Conservation (phyloP, 352 stramenopile genomes). For the Pythium dissimile region DNA sequence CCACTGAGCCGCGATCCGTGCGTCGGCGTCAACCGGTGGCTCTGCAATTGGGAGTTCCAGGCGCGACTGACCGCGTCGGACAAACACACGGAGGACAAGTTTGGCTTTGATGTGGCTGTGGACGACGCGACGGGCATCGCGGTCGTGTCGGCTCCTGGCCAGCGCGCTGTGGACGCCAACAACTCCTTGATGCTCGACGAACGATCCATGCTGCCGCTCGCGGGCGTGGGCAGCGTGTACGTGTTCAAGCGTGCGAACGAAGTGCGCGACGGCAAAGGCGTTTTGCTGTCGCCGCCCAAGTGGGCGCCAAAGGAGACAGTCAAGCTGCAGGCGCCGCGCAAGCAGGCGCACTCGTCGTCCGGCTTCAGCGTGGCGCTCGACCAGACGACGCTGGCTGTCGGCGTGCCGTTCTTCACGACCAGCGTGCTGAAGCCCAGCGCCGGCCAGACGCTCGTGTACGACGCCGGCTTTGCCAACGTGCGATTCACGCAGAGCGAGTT, state of each 20-base stretch:
- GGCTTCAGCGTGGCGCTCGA: conserved; percentile 53
- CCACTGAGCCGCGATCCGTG: conserved; percentile 49
- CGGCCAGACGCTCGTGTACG: conserved; percentile 67
- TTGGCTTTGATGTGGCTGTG: conserved; percentile 85
- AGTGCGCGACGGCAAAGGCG: conserved; percentile 62
- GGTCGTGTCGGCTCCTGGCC: conserved; percentile 73
- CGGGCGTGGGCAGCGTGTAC: conserved; percentile 62
- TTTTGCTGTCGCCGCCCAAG: conserved; percentile 52
- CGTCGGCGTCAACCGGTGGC: conserved; percentile 50
- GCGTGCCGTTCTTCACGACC: conserved; percentile 53
- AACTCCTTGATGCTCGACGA: conserved; percentile 57
- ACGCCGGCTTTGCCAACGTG: conserved; percentile 48
- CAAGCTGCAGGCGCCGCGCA: conserved; percentile 78
- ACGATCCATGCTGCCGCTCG: conserved; percentile 23
- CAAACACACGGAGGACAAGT: conserved; percentile 80
- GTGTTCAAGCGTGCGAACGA: conserved; percentile 61
- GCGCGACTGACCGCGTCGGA: conserved; percentile 86
- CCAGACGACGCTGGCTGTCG: conserved; percentile 52
- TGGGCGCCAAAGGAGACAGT: conserved; percentile 69
- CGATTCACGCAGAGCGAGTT: conserved; percentile 60
- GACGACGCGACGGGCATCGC: conserved; percentile 80
- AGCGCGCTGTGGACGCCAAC: conserved; percentile 79
- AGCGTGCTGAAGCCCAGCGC: conserved; percentile 31
- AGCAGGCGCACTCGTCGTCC: conserved; percentile 52
- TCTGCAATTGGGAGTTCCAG: conserved; percentile 89